Base-by-base conservation (phyloP, 345 rosid species). In the Cochlearia excelsa region DNA sequence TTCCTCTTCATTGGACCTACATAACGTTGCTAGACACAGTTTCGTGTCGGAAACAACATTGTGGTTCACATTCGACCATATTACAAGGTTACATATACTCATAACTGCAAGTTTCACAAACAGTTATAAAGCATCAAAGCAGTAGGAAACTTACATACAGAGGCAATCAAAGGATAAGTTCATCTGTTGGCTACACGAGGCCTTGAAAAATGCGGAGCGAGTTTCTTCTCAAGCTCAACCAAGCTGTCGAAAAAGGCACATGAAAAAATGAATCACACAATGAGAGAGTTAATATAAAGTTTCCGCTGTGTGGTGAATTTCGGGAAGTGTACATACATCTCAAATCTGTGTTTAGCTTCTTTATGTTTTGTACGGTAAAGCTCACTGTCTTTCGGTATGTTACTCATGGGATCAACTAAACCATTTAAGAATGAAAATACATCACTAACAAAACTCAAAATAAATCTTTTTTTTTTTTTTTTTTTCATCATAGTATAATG, bases 311-410 rank as follows among this genome's bases (percentile, higher is more conserved):
- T 34, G 9, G 10, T 39, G 26, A 46, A 6, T 39, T 30, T 35
- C 27, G 9, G 46, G 23, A 39, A 54, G 23, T 23, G 30, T 9
- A 79, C 95, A 81, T 67, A 89, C 97, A 88, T 82, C 74, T 88
- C 85, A 70, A 71, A 88, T 77, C 82, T 93, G 58, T 66, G 94
- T 47, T 75, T 56, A 8, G 97, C 94, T 69, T 93, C 97, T 26
- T 74, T 84, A 54, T 77, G 78, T 78, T 88, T 93, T 39, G 86
- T 69, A 16, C 65, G 23, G 57, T 88, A 86, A 23, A 86, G 68
- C 11, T 93, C 93, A 65, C 95, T 81, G 58, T 88, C 97, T 66
- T 84, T 88, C 0, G 99, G 96, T 53, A 86, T 67, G 69, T 78
- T 78, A 76, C 63, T 82, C 78, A 83, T 54, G n/a, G 89, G 84